A percentile compares a stretch with the other conserved stretches of the same genome.
Evolutionary conservation across 345 rosid genomes (phyloP).

Genomic region (Populus nigra): DNA sequence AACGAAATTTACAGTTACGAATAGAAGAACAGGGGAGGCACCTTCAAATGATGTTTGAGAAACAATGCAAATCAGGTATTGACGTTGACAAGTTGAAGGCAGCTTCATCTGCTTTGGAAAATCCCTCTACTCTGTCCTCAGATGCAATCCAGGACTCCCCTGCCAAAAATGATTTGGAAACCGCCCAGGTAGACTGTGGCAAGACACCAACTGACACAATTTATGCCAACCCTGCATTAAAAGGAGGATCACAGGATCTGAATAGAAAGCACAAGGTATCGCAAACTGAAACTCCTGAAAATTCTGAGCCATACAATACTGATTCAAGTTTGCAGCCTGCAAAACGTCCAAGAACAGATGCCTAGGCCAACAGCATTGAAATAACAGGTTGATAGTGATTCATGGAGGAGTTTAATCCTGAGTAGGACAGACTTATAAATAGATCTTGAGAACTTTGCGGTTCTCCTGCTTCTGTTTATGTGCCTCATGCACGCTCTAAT

Average conservation of each 20-base stretch:
- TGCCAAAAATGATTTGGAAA: slow-evolving; percentile 33
- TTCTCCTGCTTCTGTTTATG: slow-evolving; percentile 10
- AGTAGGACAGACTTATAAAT: slow-evolving; percentile 25
- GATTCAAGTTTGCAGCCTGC: slow-evolving; percentile 36
- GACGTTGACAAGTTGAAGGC: slow-evolving; percentile 49
- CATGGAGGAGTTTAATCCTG: slow-evolving; percentile 13
- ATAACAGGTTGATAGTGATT: slow-evolving; percentile 15
- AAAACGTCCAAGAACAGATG: slow-evolving; percentile 55
- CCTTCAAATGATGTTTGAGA: slow-evolving; percentile 96
- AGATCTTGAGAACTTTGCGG: slow-evolving; percentile 22
- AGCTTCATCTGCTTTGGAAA: slow-evolving; percentile 49
- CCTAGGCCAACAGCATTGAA: slow-evolving; percentile 24
- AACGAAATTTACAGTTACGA: slow-evolving; percentile 83
- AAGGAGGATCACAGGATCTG: slow-evolving; percentile 26
- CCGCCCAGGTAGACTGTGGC: slow-evolving; percentile 29
- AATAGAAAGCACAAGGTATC: slow-evolving; percentile 30
- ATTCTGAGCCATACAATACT: slow-evolving; percentile 18
- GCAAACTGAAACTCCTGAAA: slow-evolving; percentile 23
- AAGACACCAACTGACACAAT: slow-evolving; percentile 5
- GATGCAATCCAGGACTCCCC: slow-evolving; percentile 30
- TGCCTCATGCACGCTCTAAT: slow-evolving; percentile 10
- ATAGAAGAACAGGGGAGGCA: slow-evolving; percentile 96
- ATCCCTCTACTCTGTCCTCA: slow-evolving; percentile 30
- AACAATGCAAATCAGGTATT: slow-evolving; percentile 62
- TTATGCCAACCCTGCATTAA: slow-evolving; percentile 13